Percentiles rank a stretch among this genome's conserved stretches.
phyloP scores from a whole-genome alignment of 805 yeast species.

The Wickerhamomyces rabaulensis region DNA sequence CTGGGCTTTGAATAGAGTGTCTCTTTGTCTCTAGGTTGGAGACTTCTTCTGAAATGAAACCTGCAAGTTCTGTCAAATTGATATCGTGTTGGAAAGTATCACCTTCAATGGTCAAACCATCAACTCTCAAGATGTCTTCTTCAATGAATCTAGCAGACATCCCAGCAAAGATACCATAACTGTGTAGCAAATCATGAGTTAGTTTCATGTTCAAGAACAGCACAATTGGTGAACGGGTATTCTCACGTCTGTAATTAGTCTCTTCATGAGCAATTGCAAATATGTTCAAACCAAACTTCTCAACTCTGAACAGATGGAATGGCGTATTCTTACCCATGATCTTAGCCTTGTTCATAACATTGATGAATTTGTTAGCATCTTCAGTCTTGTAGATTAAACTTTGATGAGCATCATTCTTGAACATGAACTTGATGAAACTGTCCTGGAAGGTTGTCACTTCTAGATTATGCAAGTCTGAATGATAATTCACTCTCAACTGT shows the following conservation, averaged over 20 bases:
- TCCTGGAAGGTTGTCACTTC: conserved; percentile 38
- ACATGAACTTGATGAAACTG: conserved; percentile 26
- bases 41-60: conserved; percentile 32
- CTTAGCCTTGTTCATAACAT: conserved; percentile 60
- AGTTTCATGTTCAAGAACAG: conserved; percentile 58
- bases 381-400: conserved; percentile 23
- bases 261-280: conserved; percentile 71
- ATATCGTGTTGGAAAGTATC: conserved; percentile 23
- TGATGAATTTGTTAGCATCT: conserved; percentile 39
- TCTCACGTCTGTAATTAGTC: conserved; percentile 45
- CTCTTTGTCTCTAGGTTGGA: conserved; percentile 24
- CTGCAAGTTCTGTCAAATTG: conserved; percentile 28
- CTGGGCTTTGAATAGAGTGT: conserved; percentile 8
- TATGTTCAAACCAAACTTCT: conserved; percentile 33
- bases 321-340: conserved; percentile 76
- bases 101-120: conserved; percentile 21
- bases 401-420: conserved; percentile 14
- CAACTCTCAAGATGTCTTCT: conserved; percentile 23
- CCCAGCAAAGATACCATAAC: conserved; percentile 38
- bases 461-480: conserved; percentile 59
- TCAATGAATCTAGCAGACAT: conserved; percentile 41
- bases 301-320: conserved; percentile 71
- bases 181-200: conserved; percentile 30
- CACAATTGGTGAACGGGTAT: conserved; percentile 55
- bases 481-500: conserved; percentile 56